Percentiles rank a stretch among this genome's conserved stretches.
These are phyloP conservation scores for Arthrobotrys megalospora DNA, from an alignment of 2,329 filamentous ascomycete genomes.

Conservation along the genomic window DNA sequence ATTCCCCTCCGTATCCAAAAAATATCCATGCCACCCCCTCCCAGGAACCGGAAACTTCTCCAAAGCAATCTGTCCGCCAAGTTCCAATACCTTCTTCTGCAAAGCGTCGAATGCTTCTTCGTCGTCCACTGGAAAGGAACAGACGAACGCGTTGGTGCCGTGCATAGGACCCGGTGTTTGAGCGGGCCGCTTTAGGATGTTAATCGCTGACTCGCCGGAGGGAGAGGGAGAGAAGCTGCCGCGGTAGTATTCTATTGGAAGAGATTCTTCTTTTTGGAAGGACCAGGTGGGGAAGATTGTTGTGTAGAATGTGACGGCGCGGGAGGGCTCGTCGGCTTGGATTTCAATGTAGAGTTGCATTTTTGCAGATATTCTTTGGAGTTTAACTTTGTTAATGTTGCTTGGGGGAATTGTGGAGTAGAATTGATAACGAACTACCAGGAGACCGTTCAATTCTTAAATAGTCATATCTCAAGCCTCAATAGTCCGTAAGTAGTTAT, in stretches of 20 bases:
- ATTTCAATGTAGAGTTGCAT: constrained; percentile 60
- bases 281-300: constrained; percentile 70
- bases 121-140: constrained; percentile 51
- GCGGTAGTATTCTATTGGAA: constrained; percentile 55
- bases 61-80: constrained; percentile 48
- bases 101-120: constrained; percentile 41
- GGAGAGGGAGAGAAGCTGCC: constrained; percentile 26
- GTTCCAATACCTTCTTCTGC: constrained; percentile 34
- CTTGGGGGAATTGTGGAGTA: background rate
- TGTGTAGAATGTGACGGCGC: constrained; percentile 78
- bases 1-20: constrained; percentile 59
- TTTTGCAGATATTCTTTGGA: background rate
- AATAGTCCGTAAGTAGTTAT: constrained; percentile 8
- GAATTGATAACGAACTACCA: background rate
- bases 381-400: background rate
- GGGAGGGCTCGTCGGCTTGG: constrained; percentile 46
- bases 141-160: constrained; percentile 56
- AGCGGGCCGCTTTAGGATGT: constrained; percentile 51
- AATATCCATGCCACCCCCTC: constrained; percentile 59
- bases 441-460: background rate
- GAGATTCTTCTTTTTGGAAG: constrained; percentile 27
- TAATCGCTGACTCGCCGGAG: constrained; percentile 21
- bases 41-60: constrained; percentile 44
- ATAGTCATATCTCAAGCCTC: background rate
- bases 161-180: constrained; percentile 21